Conservation (phyloP, 768 basidiomycete genomes). For the Candolleomyces efflorescens region DNA sequence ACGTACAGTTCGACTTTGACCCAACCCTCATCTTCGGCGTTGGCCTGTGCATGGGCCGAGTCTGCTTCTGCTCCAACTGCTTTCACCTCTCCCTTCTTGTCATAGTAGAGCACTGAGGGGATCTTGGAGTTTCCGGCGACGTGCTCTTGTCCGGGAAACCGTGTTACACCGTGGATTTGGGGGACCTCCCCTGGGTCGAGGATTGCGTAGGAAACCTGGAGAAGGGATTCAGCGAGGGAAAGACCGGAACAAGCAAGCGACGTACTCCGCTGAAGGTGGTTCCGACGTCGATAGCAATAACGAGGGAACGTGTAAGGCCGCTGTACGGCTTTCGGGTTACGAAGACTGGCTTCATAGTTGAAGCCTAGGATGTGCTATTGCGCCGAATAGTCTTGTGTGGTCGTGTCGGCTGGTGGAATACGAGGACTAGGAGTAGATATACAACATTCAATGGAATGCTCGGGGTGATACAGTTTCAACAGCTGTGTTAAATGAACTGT, state of each 20-base stretch:
- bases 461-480: no score
- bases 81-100: slow-evolving; percentile 58
- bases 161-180: slow-evolving; percentile 76
- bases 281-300: slow-evolving; percentile 77
- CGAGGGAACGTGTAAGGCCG: slow-evolving; percentile 59
- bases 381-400: background rate
- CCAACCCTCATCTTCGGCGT: slow-evolving; percentile 78
- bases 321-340: slow-evolving; percentile 73
- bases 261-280: slow-evolving; percentile 78
- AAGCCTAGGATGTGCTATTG: background rate
- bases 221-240: slow-evolving; percentile 5
- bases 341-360: slow-evolving; percentile 30
- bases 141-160: slow-evolving; percentile 84
- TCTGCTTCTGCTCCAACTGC: slow-evolving; percentile 80
- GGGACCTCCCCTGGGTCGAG: slow-evolving; percentile 79
- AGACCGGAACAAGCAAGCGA: slow-evolving; percentile 1
- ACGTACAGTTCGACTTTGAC: slow-evolving; percentile 71
- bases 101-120: slow-evolving; percentile 74
- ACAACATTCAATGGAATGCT: no score
- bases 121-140: slow-evolving; percentile 84
- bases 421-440: no score
- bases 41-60: slow-evolving; percentile 46
- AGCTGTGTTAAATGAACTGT: no score
- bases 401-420: no score
- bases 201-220: slow-evolving; percentile 70